Evolutionary conservation across 1,284 basidiomycete species (phyloP).

Genomic region (Dichomitus squalens): DNA sequence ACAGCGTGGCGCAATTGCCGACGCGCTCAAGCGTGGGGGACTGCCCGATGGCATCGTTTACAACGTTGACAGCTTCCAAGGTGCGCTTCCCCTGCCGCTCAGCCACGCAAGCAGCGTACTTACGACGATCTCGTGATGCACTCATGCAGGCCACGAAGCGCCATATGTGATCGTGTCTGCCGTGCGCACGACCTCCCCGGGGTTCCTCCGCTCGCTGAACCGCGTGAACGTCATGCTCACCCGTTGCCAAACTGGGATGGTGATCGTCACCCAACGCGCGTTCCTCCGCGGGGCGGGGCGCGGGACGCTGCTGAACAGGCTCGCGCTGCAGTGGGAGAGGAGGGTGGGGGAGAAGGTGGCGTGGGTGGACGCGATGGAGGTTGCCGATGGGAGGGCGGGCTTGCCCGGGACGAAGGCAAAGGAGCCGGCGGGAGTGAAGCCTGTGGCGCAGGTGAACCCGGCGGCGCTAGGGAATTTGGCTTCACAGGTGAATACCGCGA

Average conservation of each 20-base stretch:
- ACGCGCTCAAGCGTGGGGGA: conserved; percentile 43
- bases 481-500: neutral
- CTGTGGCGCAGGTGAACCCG: too few relatives aligned
- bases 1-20: conserved; percentile 57
- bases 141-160: conserved; percentile 34
- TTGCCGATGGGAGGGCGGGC: conserved; percentile 8
- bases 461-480: neutral
- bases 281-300: conserved; percentile 21
- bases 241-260: conserved; percentile 25
- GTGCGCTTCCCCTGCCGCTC: conserved; percentile 33
- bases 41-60: conserved; percentile 58
- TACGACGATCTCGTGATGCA: neutral
- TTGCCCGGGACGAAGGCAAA: conserved; percentile 16
- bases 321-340: conserved; percentile 21
- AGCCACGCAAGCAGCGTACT: neutral
- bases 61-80: conserved; percentile 72
- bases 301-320: conserved; percentile 14
- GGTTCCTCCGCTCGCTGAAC: conserved; percentile 58
- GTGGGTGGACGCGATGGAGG: conserved; percentile 19
- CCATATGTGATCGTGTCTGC: conserved; percentile 62
- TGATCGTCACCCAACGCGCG: conserved; percentile 25
- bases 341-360: neutral
- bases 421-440: neutral
- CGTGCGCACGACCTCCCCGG: conserved; percentile 58
- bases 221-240: conserved; percentile 67